These are phyloP conservation scores for Rhazya stricta DNA, from an alignment of 257 asterid genomes.

Conservation along the genomic window DNA sequence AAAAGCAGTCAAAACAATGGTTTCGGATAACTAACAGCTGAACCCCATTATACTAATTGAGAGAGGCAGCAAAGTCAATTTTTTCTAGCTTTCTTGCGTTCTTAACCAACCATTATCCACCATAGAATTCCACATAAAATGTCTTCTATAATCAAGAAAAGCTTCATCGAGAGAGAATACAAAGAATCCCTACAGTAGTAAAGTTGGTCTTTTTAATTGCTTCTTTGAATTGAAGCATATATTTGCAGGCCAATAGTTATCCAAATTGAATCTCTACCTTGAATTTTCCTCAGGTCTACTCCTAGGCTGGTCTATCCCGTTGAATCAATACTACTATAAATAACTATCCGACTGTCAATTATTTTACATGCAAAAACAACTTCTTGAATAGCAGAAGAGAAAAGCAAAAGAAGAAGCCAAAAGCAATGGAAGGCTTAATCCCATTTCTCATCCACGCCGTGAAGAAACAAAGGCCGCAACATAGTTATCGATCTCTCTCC, in stretches of 20 bases:
- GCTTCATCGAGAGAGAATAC: too few relatives aligned
- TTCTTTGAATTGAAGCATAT: neutral
- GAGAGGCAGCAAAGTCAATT: neutral
- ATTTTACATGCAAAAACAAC: neutral
- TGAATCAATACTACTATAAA: neutral
- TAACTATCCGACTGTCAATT: neutral
- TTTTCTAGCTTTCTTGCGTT: neutral
- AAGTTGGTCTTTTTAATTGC: too few relatives aligned
- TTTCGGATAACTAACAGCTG: neutral
- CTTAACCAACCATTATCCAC: neutral
- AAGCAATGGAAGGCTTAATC: constrained; percentile 63
- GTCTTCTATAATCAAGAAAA: too few relatives aligned
- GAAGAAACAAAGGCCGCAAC: constrained; percentile 35
- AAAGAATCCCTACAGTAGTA: too few relatives aligned
- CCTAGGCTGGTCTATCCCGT: neutral
- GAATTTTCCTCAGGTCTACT: neutral
- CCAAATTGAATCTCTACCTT: neutral
- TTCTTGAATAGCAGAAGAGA: neutral
- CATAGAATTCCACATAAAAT: neutral
- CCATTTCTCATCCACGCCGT: constrained; percentile 52
- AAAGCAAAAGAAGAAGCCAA: neutral
- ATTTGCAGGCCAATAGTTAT: neutral
- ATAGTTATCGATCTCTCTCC: constrained; percentile 44
- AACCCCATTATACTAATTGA: neutral
- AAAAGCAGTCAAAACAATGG: neutral